phyloP scores from a whole-genome alignment of 2,329 filamentous ascomycete species.

The Pseudogymnoascus sp. region DNA sequence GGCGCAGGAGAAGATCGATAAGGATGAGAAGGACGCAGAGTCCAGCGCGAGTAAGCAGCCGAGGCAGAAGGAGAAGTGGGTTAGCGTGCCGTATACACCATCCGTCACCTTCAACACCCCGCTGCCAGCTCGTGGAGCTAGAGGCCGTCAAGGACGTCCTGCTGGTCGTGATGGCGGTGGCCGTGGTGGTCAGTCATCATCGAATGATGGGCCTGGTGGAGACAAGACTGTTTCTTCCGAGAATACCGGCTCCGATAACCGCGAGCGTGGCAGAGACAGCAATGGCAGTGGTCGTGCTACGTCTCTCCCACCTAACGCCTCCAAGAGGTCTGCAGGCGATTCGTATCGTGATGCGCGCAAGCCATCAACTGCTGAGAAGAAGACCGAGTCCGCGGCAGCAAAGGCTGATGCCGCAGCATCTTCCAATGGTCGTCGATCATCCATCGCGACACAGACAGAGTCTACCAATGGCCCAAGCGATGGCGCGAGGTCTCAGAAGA shows the following conservation, averaged over 20 bases:
- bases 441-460: constrained; percentile 30
- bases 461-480: constrained; percentile 14
- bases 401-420: constrained; percentile 23
- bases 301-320: constrained; percentile 25
- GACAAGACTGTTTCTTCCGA: constrained; percentile 22
- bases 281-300: constrained; percentile 18
- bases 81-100: constrained; percentile 72
- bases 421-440: constrained; percentile 26
- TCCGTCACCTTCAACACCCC: constrained; percentile 82
- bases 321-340: constrained; percentile 20
- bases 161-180: constrained; percentile 31
- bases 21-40: constrained; percentile 57
- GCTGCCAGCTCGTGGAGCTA: constrained; percentile 53
- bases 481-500: constrained; percentile 16
- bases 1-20: constrained; percentile 55
- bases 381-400: background rate
- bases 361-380: constrained; percentile 8
- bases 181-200: constrained; percentile 25
- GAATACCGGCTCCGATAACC: constrained; percentile 13
- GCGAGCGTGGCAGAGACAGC: constrained; percentile 20
- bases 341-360: constrained; percentile 16
- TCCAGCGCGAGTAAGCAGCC: constrained; percentile 41
- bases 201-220: constrained; percentile 17
- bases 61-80: constrained; percentile 75
- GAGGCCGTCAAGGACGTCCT: constrained; percentile 31